Percentiles rank a stretch among this genome's conserved stretches.
Evolutionary conservation across 345 rosid species (phyloP).

Genomic region (Tarenaya hassleriana): DNA sequence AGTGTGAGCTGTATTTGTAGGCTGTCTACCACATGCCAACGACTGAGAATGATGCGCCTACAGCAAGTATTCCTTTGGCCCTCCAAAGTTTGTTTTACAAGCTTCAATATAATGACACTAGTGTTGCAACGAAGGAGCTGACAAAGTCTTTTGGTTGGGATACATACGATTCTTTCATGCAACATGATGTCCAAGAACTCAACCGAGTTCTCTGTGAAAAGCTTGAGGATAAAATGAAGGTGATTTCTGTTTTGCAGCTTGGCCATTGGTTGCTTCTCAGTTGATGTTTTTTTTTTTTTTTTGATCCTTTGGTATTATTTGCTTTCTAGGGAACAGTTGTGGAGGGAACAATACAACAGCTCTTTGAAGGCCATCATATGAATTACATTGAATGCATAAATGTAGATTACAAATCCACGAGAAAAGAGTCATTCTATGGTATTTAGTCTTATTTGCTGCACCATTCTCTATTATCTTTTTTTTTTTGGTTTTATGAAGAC

Average conservation of each 20-base stretch:
- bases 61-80: conserved; percentile 96
- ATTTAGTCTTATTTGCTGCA: conserved; percentile 19
- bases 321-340: conserved; percentile 92
- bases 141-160: conserved; percentile 99
- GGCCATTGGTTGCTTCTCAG: conserved; percentile 3
- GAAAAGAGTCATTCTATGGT: conserved; percentile 98
- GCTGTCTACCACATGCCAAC: conserved; percentile 99
- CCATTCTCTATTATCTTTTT: conserved; percentile 5
- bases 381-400: conserved; percentile 96
- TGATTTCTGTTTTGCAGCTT: conserved; percentile 30
- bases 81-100: conserved; percentile 92
- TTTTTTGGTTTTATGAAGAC: conserved; percentile 14
- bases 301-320: neutral
- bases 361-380: conserved; percentile 98
- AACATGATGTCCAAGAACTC: conserved; percentile 97
- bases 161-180: conserved; percentile 96
- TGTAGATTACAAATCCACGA: conserved; percentile 88
- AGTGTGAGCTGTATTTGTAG: conserved; percentile 35
- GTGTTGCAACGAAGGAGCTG: conserved; percentile 90
- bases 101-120: conserved; percentile 87
- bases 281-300: conserved; percentile 23
- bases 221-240: conserved; percentile 98
- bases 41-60: conserved; percentile 91
- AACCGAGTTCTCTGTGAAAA: conserved; percentile 90
- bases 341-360: conserved; percentile 93